phyloP scores from a whole-genome alignment of 2,329 filamentous ascomycete species.

The Paramyrothecium roridum region DNA sequence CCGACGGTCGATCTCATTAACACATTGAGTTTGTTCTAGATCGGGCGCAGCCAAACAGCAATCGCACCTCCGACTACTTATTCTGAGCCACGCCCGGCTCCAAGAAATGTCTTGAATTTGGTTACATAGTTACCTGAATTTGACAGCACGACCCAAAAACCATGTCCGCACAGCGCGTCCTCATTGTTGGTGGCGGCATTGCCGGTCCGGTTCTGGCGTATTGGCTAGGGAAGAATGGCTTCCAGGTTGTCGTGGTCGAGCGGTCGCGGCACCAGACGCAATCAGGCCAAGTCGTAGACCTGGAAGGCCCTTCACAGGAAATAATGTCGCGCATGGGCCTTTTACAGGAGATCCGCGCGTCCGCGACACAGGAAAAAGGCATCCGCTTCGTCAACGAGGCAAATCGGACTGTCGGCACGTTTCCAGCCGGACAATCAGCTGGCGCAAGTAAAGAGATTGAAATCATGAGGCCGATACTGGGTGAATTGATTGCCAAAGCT shows the following conservation, averaged over 20 bases:
- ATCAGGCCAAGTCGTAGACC: not conserved
- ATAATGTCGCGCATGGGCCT: not conserved
- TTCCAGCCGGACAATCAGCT: not conserved
- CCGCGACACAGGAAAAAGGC: not conserved
- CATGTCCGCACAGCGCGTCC: constrained; percentile 2
- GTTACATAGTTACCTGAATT: too few relatives aligned
- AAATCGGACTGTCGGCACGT: not conserved
- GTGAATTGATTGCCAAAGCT: too few relatives aligned
- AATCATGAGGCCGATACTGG: not conserved
- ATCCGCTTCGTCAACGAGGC: not conserved
- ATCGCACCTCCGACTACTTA: too few relatives aligned
- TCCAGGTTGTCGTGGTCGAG: not conserved
- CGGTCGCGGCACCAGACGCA: not conserved
- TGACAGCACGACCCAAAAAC: too few relatives aligned
- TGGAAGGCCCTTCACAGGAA: not conserved
- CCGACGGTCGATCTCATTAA: too few relatives aligned
- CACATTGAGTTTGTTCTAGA: too few relatives aligned
- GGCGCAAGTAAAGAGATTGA: not conserved
- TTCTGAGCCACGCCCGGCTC: too few relatives aligned
- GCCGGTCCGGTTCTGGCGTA: constrained; percentile 12
- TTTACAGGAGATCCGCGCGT: not conserved
- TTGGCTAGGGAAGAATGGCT: constrained; percentile 5
- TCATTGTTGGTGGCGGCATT: constrained; percentile 12
- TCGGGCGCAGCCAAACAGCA: too few relatives aligned
- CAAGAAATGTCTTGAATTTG: too few relatives aligned